Percentiles rank a stretch among this genome's conserved stretches.
phyloP scores from a whole-genome alignment of 1,284 basidiomycete species.

The Pseudozyma tsukubaensis region DNA sequence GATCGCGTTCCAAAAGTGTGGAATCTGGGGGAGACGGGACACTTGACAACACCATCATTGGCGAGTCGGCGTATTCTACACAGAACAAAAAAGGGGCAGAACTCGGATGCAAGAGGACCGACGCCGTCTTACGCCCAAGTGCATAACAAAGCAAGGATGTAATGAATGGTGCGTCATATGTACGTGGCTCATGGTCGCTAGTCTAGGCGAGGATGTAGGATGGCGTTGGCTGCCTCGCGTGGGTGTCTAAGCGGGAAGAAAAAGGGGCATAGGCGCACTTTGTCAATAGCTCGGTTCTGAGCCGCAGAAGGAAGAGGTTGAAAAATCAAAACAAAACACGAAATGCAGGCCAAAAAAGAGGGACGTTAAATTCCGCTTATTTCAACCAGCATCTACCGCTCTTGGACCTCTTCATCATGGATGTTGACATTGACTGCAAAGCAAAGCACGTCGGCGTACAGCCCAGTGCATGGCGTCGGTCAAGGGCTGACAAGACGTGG shows the following conservation, averaged over 20 bases:
- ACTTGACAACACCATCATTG: neutral
- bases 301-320: neutral
- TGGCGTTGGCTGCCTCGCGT: constrained; percentile 3
- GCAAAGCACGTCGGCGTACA: constrained; percentile 18
- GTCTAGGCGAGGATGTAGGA: neutral
- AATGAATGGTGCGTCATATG: neutral
- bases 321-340: no score
- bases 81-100: constrained; percentile 3
- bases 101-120: constrained; percentile 19
- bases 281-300: neutral
- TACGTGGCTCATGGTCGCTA: neutral
- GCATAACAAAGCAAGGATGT: constrained; percentile 6
- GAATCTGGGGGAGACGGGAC: neutral
- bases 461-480: neutral
- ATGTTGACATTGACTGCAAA: neutral
- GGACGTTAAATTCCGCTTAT: constrained; percentile 2
- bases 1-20: neutral
- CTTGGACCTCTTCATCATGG: neutral
- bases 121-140: constrained; percentile 15
- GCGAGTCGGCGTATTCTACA: constrained; percentile 1
- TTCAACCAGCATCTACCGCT: neutral
- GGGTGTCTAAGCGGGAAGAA: neutral
- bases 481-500: neutral
- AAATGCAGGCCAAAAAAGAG: neutral
- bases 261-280: neutral